A percentile compares a stretch with the other conserved stretches of the same genome.
Evolutionary conservation across 129 eudicot species (phyloP).

Genomic region (Erigeron canadensis): DNA sequence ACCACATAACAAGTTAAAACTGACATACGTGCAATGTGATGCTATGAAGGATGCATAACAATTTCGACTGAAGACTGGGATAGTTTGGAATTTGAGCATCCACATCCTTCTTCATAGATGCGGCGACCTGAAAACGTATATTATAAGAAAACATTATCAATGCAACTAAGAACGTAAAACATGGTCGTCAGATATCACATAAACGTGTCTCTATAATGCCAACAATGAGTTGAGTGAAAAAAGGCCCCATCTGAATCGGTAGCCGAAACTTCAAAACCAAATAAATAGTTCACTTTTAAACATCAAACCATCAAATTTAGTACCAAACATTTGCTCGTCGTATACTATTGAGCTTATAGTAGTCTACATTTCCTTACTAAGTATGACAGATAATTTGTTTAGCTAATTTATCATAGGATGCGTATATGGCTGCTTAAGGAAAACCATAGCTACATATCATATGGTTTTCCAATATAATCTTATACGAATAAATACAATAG

Average conservation of each 20-base stretch:
- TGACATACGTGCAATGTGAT: conserved; percentile 77
- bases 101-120: conserved; percentile 88
- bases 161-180: background rate
- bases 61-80: conserved; percentile 83
- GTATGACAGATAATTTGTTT: background rate
- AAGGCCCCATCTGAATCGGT: background rate
- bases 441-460: background rate
- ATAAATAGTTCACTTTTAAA: background rate
- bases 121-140: conserved; percentile 71
- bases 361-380: conserved; percentile 3
- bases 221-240: conserved; percentile 8
- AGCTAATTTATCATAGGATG: background rate
- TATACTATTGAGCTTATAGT: background rate
- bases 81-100: conserved; percentile 94
- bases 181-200: background rate
- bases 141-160: conserved; percentile 13
- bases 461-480: background rate
- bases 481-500: background rate
- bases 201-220: background rate
- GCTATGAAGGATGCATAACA: conserved; percentile 78
- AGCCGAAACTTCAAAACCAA: conserved; percentile 9
- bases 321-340: conserved; percentile 11
- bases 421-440: background rate
- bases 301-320: conserved; percentile 6
- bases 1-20: background rate